Conservation (phyloP, 495 filamentous ascomycete species). For the Aspergillus affinis region DNA sequence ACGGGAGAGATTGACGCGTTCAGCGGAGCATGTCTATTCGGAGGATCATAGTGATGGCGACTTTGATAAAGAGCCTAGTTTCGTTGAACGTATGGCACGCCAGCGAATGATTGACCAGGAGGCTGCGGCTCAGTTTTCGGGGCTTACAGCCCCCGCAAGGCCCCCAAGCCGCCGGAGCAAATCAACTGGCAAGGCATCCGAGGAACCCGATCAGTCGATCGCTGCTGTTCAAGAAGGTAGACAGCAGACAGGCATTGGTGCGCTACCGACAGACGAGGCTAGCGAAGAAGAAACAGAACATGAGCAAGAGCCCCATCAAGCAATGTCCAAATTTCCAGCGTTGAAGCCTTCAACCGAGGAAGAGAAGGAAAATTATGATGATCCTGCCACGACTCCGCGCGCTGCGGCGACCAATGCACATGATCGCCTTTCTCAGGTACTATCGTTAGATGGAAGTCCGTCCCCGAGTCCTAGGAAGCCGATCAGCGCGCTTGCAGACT, state of each 20-base stretch:
- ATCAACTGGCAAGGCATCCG: neutral
- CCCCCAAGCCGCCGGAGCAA: slow-evolving; percentile 14
- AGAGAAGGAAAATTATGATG: slow-evolving; percentile 51
- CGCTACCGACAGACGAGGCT: slow-evolving; percentile 19
- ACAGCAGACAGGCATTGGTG: slow-evolving; percentile 9
- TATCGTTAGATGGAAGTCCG: slow-evolving; percentile 32
- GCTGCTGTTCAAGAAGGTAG: slow-evolving; percentile 13
- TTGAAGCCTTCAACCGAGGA: slow-evolving; percentile 39
- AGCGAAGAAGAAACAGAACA: slow-evolving; percentile 56
- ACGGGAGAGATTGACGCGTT: slow-evolving; percentile 42
- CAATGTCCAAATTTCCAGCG: slow-evolving; percentile 31
- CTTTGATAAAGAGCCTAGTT: slow-evolving; percentile 47
- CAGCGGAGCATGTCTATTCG: slow-evolving; percentile 36
- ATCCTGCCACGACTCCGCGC: slow-evolving; percentile 25
- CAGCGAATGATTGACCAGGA: slow-evolving; percentile 39
- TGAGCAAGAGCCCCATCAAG: slow-evolving; percentile 39
- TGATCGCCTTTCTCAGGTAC: slow-evolving; percentile 41
- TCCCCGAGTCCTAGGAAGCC: slow-evolving; percentile 11
- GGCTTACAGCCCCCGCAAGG: slow-evolving; percentile 37
- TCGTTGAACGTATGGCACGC: slow-evolving; percentile 39
- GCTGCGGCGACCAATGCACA: slow-evolving; percentile 35
- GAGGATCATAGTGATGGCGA: slow-evolving; percentile 46
- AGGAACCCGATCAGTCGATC: slow-evolving; percentile 1
- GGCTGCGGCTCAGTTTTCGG: slow-evolving; percentile 39
- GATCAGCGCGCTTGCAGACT: slow-evolving; percentile 6